These are phyloP conservation scores for Pythium graminicola DNA, from an alignment of 352 stramenopile genomes.

Conservation along the genomic window DNA sequence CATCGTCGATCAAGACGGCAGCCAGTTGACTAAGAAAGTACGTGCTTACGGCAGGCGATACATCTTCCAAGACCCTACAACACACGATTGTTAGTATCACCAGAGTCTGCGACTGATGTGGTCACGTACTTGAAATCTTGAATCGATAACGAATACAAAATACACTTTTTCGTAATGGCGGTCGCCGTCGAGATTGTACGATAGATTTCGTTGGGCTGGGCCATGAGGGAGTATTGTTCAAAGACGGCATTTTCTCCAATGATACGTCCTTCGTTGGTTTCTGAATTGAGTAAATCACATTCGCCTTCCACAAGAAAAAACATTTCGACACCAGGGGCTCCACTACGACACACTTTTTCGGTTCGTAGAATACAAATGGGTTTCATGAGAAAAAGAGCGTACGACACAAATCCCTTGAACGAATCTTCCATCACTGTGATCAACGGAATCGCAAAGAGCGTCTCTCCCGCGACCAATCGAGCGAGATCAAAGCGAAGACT, in stretches of 20 bases:
- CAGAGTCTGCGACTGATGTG: background rate
- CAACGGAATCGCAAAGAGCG: slow-evolving; percentile 70
- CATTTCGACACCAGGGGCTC: slow-evolving; percentile 65
- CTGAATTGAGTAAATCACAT: slow-evolving; percentile 72
- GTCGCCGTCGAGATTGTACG: slow-evolving; percentile 67
- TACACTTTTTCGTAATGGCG: slow-evolving; percentile 55
- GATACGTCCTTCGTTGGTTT: slow-evolving; percentile 46
- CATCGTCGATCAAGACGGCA: slow-evolving; percentile 64
- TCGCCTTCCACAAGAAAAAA: slow-evolving; percentile 83
- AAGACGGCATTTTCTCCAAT: slow-evolving; percentile 70
- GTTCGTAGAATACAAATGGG: slow-evolving; percentile 58
- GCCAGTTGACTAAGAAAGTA: slow-evolving; percentile 78
- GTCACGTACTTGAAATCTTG: slow-evolving; percentile 63
- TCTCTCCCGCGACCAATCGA: slow-evolving; percentile 66
- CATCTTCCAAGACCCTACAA: slow-evolving; percentile 45
- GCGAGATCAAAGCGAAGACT: slow-evolving; percentile 77
- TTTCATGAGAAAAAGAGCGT: slow-evolving; percentile 75
- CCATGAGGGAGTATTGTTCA: slow-evolving; percentile 80
- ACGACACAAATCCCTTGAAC: slow-evolving; percentile 88
- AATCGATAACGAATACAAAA: slow-evolving; percentile 76
- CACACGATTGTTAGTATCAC: background rate
- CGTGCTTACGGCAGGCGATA: slow-evolving; percentile 66
- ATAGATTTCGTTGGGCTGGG: slow-evolving; percentile 60
- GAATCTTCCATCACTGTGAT: slow-evolving; percentile 83
- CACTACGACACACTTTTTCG: slow-evolving; percentile 71